Percentiles rank a stretch among this genome's conserved stretches.
Evolutionary conservation across 1,139 yeast genomes (phyloP).

Genomic region (Torulaspora globosa): DNA sequence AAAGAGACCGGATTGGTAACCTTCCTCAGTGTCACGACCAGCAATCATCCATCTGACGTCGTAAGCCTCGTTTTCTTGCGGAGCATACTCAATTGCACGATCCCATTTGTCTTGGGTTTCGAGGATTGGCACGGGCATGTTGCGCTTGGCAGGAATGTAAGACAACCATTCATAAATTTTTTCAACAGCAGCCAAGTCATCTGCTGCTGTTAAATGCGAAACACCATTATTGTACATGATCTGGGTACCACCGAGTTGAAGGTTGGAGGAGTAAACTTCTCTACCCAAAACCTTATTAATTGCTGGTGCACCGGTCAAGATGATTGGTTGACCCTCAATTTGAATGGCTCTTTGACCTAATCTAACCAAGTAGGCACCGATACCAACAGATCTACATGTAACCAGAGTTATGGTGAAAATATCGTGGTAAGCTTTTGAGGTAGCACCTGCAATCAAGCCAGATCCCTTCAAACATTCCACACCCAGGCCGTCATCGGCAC

Average conservation of each 20-base stretch:
- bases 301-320: slow-evolving; percentile 98
- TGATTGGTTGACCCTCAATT: slow-evolving; percentile 97
- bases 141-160: slow-evolving; percentile 89
- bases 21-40: slow-evolving; percentile 68
- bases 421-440: slow-evolving; percentile 95
- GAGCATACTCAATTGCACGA: slow-evolving; percentile 80
- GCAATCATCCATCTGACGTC: slow-evolving; percentile 95
- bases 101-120: slow-evolving; percentile 87
- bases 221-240: slow-evolving; percentile 98
- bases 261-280: slow-evolving; percentile 92
- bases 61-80: slow-evolving; percentile 67
- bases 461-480: slow-evolving; percentile 98
- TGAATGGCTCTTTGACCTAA: slow-evolving; percentile 98
- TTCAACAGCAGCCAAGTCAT: slow-evolving; percentile 94
- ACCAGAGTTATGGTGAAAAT: slow-evolving; percentile 94
- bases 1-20: slow-evolving; percentile 82
- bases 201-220: slow-evolving; percentile 90
- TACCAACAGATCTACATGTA: slow-evolving; percentile 98
- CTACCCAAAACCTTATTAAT: slow-evolving; percentile 93
- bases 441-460: slow-evolving; percentile 97
- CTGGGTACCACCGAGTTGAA: slow-evolving; percentile 98
- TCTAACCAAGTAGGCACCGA: slow-evolving; percentile 97
- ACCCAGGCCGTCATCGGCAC: slow-evolving; percentile 95
- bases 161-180: slow-evolving; percentile 95
- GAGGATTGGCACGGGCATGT: slow-evolving; percentile 85